phyloP scores from a whole-genome alignment of 176 grass and related monocot species.

The Guadua angustifolia region DNA sequence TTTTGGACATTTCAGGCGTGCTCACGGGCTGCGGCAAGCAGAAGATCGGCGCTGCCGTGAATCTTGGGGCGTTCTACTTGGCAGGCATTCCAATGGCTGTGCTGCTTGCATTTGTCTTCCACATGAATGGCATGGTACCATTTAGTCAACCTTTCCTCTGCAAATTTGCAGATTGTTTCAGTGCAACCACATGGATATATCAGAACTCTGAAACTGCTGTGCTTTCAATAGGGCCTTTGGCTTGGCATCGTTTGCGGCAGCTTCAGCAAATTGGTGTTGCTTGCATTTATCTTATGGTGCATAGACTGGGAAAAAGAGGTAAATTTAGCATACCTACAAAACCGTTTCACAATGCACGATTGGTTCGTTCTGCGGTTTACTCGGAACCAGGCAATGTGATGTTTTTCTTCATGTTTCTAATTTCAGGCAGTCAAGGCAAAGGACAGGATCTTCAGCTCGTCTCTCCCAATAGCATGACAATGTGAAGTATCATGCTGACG shows the following conservation, averaged over 20 bases:
- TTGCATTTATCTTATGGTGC: neutral
- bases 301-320: constrained; percentile 34
- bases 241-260: constrained; percentile 44
- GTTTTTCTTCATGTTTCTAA: neutral
- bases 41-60: constrained; percentile 28
- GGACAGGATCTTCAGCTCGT: constrained; percentile 55
- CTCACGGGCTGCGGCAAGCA: constrained; percentile 41
- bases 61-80: constrained; percentile 41
- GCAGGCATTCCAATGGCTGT: constrained; percentile 39
- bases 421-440: constrained; percentile 36
- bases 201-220: neutral
- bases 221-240: constrained; percentile 16
- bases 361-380: too few relatives aligned
- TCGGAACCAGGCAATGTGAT: neutral
- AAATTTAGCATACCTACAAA: too few relatives aligned
- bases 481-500: neutral
- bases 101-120: constrained; percentile 28
- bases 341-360: too few relatives aligned
- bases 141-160: neutral
- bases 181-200: neutral
- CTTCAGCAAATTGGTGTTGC: constrained; percentile 30
- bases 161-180: neutral
- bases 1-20: constrained; percentile 6
- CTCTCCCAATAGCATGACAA: constrained; percentile 42
- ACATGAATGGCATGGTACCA: constrained; percentile 43